Base-by-base conservation (phyloP, 1,284 basidiomycete species). In the Apiotrichum laibachii region DNA sequence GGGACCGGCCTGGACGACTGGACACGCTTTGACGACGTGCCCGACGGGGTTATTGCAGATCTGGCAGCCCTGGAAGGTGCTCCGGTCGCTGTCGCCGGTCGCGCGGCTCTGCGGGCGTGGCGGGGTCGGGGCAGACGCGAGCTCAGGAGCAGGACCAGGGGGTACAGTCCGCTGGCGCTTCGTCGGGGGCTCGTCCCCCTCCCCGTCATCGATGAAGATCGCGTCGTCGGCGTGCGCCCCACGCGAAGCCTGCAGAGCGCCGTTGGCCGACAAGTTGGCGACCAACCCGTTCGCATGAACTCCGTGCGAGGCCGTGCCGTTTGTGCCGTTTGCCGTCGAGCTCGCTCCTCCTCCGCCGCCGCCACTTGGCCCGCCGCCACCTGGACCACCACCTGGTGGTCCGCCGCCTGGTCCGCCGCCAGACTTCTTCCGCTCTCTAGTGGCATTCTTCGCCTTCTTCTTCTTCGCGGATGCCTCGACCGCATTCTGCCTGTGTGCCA, bases 1-100 rank as follows among this genome's bases (percentile, higher is more conserved):
- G 0, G 59, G 47, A 6, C 62, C 59, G 5, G 55, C 57, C 48
- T 56, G 18, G 8, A 63, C 54, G 5, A 61, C 44, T 8, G 62
- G 62, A n/a, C 59, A 63, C 11, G 44, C 18, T 6, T 47, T 46
- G 1, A 45, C 45, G 3, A 53, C 39, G 47, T 63, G 62, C 19
- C 15, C 11, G 4, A 18, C 43, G 3, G 26, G 34, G 3, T 33
- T 22, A 0, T 11, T 16, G 22, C 62, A 63, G 40, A 63, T 55
- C n/a, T 16, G 18, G 16, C 62, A 63, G 1, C 61, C 61, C 12
- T 43, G 43, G 43, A 19, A n/a, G 18, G 7, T 11, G 18, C 19
- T 19, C n/a, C 40, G 19, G 19, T 22, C 34, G 18, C 35, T 34
- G 35, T 21, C 49, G n/a, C 37, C 3, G 37, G 5, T 37, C 3